Base-by-base conservation (phyloP, 345 rosid genomes). In the Cochlearia excelsa region DNA sequence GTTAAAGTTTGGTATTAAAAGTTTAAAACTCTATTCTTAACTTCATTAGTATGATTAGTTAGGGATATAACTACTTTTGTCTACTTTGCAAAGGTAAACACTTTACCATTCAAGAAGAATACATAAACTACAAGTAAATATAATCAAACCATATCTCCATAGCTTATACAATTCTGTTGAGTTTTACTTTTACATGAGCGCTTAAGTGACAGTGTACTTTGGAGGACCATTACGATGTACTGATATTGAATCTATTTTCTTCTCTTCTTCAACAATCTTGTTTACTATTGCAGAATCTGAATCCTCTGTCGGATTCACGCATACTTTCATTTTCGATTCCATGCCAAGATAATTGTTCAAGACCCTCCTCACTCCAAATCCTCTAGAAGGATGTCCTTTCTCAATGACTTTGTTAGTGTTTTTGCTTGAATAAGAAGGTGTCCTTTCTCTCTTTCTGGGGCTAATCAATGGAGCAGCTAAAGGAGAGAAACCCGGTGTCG, bases 321-420 rank as follows among this genome's bases (percentile, higher is more conserved):
- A 76, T 9, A 79, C 60, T 75, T 79, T 86, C 27, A 81, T 54
- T 71, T 80, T 92, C 1, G 86, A 46, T 3, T 92, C 97, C 38
- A 64, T 92, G 29, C 92, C 83, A 31, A 93, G 91, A 75, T 89
- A 93, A 51, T 79, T 85, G 34, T 81, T 78, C 71, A 93, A 70
- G 5, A 75, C 95, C 38, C 85, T 87, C 75, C 68, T 87, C 53
- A 93, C 99, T 63, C 99, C 99, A 16, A 84, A 81, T 10, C 99
- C 97, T 16, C 89, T 85, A 2, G 94, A 86, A 16, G 60, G 80
- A 64, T 68, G 77, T 34, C 58, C 57, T 57, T 63, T 70, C 54
- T 70, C 65, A 23, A 1, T 43, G 48, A 37, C 49, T 76, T 78
- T 79, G 71, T 46, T 75, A 27, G 4, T 72, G 61, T 46, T 73